A percentile compares a stretch with the other conserved stretches of the same genome.
These are phyloP conservation scores for Eucalyptus marginata DNA, from an alignment of 345 rosid genomes.

Conservation along the genomic window DNA sequence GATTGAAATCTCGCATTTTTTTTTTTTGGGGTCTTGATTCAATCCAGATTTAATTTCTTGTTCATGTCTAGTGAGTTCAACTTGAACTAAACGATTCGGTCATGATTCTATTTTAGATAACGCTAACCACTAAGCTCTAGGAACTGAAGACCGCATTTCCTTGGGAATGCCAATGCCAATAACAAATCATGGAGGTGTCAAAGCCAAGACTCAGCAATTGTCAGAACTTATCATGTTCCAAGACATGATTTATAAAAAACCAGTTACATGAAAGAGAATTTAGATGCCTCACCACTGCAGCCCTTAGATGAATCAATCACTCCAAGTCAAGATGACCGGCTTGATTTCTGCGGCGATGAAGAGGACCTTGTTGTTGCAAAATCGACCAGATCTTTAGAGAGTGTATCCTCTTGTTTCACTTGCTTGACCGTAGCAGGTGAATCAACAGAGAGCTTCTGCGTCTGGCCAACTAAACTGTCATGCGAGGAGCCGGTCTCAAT, in stretches of 20 bases:
- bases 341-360: not conserved
- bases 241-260: not conserved
- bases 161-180: not conserved
- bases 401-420: conserved; percentile 68
- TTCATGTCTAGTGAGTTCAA: too few relatives aligned
- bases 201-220: not conserved
- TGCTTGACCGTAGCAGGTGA: conserved; percentile 23
- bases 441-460: conserved; percentile 52
- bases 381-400: conserved; percentile 81
- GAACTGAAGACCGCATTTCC: not conserved
- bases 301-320: not conserved
- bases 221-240: not conserved
- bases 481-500: conserved; percentile 44
- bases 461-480: conserved; percentile 48
- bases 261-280: not conserved
- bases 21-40: too few relatives aligned
- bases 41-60: too few relatives aligned
- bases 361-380: conserved; percentile 35
- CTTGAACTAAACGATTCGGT: too few relatives aligned
- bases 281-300: not conserved
- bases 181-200: not conserved
- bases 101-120: not conserved
- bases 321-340: not conserved
- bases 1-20: too few relatives aligned
- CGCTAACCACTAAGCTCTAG: not conserved